These are phyloP conservation scores for Neurospora pannonica DNA, from an alignment of 495 filamentous ascomycete genomes.

Conservation along the genomic window DNA sequence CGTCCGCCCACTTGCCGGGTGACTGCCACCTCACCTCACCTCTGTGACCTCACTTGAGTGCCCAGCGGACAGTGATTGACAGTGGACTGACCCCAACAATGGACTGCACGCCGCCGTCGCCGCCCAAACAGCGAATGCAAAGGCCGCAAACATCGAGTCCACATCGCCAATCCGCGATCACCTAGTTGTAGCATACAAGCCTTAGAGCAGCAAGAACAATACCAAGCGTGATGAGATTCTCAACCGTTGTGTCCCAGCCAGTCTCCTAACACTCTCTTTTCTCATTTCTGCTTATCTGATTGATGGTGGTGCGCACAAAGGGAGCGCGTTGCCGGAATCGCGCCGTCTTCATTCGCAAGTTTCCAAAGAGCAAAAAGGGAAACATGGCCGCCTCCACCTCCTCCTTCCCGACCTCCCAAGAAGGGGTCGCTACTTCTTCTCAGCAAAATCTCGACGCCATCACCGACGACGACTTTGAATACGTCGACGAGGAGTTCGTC, in stretches of 20 bases:
- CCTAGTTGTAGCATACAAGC: background rate
- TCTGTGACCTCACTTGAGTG: no score
- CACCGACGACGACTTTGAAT: conserved; percentile 6
- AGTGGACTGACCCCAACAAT: background rate
- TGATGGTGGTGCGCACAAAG: conserved; percentile 9
- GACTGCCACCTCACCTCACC: background rate
- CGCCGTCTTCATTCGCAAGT: conserved; percentile 3
- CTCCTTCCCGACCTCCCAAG: background rate
- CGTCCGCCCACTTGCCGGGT: background rate
- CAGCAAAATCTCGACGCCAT: background rate
- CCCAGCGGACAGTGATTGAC: background rate
- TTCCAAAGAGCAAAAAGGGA: background rate
- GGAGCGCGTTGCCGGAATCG: conserved; percentile 1
- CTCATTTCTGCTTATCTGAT: background rate
- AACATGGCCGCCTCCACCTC: background rate
- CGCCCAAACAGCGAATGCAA: background rate
- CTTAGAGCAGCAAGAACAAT: background rate
- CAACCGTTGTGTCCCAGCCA: background rate
- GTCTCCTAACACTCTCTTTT: background rate
- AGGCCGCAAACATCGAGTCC: background rate
- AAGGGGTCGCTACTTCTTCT: background rate
- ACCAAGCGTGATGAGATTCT: background rate
- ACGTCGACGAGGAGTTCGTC: conserved; percentile 15
- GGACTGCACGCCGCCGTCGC: background rate
- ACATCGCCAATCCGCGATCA: background rate